Percentiles rank a stretch among this genome's conserved stretches.
Conservation (phyloP, 1,139 yeast genomes). For the Suhomyces anneliseae region DNA sequence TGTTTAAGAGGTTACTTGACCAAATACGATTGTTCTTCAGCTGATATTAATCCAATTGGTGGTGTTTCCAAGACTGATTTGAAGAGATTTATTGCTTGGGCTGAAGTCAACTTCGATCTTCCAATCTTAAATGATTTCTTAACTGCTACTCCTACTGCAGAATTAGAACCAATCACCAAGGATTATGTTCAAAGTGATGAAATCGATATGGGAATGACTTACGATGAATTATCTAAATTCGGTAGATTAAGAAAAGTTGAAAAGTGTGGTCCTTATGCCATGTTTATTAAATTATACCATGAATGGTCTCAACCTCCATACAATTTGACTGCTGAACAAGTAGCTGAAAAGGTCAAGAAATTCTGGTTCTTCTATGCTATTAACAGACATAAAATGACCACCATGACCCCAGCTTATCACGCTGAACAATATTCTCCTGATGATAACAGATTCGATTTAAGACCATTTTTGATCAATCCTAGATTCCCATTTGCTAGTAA, state of each 20-base stretch:
- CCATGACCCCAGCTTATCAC: conserved; percentile 93
- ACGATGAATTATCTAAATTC: conserved; percentile 86
- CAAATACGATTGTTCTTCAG: conserved; percentile 94
- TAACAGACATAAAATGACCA: conserved; percentile 95
- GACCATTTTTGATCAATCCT: conserved; percentile 94
- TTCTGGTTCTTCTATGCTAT: conserved; percentile 93
- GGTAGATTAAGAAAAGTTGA: conserved; percentile 92
- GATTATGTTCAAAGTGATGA: conserved; percentile 94
- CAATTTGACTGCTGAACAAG: conserved; percentile 72
- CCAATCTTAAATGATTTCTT: conserved; percentile 79
- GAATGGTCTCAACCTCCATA: conserved; percentile 79
- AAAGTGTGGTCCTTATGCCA: conserved; percentile 93
- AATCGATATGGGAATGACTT: conserved; percentile 97
- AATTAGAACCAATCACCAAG: conserved; percentile 91
- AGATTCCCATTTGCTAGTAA: conserved; percentile 85
- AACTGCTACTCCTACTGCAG: conserved; percentile 96
- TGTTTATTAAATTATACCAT: conserved; percentile 86
- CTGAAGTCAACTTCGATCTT: conserved; percentile 63
- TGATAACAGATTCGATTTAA: conserved; percentile 90
- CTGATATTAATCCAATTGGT: conserved; percentile 96
- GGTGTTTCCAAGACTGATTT: conserved; percentile 94
- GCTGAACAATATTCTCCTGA: conserved; percentile 98
- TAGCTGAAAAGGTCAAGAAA: conserved; percentile 88
- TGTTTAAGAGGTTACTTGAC: conserved; percentile 93
- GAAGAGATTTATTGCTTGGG: conserved; percentile 81